phyloP scores from a whole-genome alignment of 495 filamentous ascomycete genomes.

The Schizothecium vesticola region DNA sequence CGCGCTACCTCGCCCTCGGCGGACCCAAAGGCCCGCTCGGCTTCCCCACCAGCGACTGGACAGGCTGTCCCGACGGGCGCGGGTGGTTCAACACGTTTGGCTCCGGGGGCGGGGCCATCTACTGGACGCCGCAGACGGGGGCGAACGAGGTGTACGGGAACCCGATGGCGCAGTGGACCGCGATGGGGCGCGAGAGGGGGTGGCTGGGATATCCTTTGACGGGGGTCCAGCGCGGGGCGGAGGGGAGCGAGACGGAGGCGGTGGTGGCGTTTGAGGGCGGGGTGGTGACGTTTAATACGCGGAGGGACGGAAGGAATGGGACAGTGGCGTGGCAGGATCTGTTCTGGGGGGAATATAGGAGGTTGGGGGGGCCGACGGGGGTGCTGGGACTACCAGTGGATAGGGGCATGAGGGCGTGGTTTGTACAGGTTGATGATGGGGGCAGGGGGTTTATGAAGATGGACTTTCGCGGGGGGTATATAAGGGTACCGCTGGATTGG shows the following conservation, averaged over 20 bases:
- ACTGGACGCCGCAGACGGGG: not conserved
- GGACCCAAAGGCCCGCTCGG: not conserved
- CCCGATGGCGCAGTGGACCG: not conserved
- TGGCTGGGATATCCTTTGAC: not conserved
- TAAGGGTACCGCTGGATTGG: not conserved
- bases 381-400: not conserved
- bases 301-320: not conserved
- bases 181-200: not conserved
- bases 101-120: not conserved
- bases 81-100: not conserved
- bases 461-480: not conserved
- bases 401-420: not conserved
- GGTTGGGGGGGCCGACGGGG: not conserved
- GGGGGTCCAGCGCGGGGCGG: not conserved
- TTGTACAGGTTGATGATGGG: not conserved
- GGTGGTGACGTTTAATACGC: not conserved
- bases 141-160: not conserved
- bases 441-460: not conserved
- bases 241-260: not conserved
- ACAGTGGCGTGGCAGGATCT: not conserved
- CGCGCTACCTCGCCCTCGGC: not conserved
- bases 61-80: not conserved
- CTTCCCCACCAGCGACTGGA: not conserved
- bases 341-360: not conserved
- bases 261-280: not conserved